Conservation (phyloP, 768 basidiomycete genomes). For the Lactarius sanguifluus region DNA sequence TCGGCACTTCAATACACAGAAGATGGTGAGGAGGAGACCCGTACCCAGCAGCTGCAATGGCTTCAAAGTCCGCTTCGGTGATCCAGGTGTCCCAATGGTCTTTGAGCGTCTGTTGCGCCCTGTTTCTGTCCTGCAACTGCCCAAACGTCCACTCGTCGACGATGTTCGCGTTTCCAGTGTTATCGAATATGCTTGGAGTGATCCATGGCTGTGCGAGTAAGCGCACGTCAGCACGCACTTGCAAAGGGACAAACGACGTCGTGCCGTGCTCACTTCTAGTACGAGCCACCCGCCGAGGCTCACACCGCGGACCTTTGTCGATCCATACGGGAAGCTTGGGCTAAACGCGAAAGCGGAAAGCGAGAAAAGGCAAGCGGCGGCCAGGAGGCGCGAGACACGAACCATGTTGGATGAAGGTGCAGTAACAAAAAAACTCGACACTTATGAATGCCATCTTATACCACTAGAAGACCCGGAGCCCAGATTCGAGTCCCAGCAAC, state of each 20-base stretch:
- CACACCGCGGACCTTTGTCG: conserved; percentile 74
- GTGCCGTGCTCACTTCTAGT: conserved; percentile 42
- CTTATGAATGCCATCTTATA: conserved; percentile 8
- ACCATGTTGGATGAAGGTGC: background rate
- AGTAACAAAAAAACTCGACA: background rate
- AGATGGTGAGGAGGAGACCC: conserved; percentile 6
- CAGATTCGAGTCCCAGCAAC: background rate
- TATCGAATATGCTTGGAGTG: conserved; percentile 71
- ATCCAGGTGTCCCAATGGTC: conserved; percentile 85
- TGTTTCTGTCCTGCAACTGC: conserved; percentile 52
- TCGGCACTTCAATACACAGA: background rate
- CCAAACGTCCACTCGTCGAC: conserved; percentile 82
- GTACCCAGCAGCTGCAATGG: conserved; percentile 75
- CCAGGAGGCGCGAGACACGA: background rate
- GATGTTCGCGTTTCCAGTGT: conserved; percentile 57
- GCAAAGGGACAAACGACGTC: conserved; percentile 2
- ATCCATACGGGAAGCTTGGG: conserved; percentile 72
- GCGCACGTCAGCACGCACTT: background rate
- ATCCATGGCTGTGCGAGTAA: conserved; percentile 60
- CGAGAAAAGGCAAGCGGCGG: background rate
- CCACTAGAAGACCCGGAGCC: background rate
- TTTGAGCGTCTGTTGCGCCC: conserved; percentile 51
- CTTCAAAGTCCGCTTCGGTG: conserved; percentile 74
- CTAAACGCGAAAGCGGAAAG: conserved; percentile 33
- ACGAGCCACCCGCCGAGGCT: conserved; percentile 73